Evolutionary conservation across 441 rosid species (phyloP).

Genomic region (Erodium trifolium): DNA sequence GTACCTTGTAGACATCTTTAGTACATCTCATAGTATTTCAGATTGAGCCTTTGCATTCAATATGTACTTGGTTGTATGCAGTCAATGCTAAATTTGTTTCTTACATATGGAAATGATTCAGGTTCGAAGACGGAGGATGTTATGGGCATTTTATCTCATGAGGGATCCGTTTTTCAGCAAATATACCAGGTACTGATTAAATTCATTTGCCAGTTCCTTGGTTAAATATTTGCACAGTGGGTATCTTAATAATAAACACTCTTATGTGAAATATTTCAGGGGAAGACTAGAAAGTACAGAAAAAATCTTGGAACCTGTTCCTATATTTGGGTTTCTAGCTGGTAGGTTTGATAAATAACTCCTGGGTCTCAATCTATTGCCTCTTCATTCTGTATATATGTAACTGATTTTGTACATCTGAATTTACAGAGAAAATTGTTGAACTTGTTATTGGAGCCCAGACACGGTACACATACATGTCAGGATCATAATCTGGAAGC

Average conservation of each 20-base stretch:
- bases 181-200: conserved; percentile 50
- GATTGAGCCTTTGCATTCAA: neutral
- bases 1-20: conserved; percentile 1
- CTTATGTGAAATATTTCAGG: conserved; percentile 35
- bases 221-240: neutral
- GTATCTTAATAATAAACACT: conserved; percentile 6
- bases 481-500: conserved; percentile 54
- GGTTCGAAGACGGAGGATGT: conserved; percentile 72
- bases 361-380: neutral
- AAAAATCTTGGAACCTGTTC: conserved; percentile 58
- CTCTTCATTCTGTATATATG: neutral
- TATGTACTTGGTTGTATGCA: conserved; percentile 5
- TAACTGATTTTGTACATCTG: neutral
- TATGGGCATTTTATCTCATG: conserved; percentile 91
- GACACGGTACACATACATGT: conserved; percentile 80
- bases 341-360: conserved; percentile 32
- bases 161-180: conserved; percentile 92
- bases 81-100: conserved; percentile 13
- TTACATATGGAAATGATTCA: conserved; percentile 27
- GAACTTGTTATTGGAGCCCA: conserved; percentile 80
- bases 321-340: conserved; percentile 61
- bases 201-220: conserved; percentile 5
- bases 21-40: neutral
- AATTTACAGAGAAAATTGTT: conserved; percentile 57
- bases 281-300: conserved; percentile 63